A percentile compares a stretch with the other conserved stretches of the same genome.
phyloP scores from a whole-genome alignment of 805 yeast species.

The Jamesozyma spencerorum region DNA sequence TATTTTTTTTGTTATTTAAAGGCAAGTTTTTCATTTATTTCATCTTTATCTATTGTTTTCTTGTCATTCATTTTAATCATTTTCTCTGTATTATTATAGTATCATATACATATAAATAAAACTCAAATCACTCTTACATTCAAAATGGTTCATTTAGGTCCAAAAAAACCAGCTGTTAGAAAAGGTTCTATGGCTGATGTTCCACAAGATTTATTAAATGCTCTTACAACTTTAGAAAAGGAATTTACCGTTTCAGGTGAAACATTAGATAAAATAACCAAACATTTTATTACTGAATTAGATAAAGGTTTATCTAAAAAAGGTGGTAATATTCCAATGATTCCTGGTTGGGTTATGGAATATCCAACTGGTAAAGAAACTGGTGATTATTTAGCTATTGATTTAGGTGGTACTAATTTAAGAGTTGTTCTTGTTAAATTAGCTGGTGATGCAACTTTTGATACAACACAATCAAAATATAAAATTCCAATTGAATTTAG shows the following conservation, averaged over 20 bases:
- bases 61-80: no score
- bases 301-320: constrained; percentile 65
- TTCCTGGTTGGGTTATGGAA: constrained; percentile 92
- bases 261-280: constrained; percentile 54
- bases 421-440: constrained; percentile 83
- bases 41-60: no score
- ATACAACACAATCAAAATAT: constrained; percentile 78
- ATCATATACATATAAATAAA: no score
- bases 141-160: constrained; percentile 75
- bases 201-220: constrained; percentile 51
- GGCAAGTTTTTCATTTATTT: no score
- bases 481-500: constrained; percentile 68
- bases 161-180: constrained; percentile 72
- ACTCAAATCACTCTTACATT: neutral
- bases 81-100: no score
- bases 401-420: constrained; percentile 93
- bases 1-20: no score
- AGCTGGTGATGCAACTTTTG: constrained; percentile 75
- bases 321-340: constrained; percentile 92
- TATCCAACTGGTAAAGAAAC: constrained; percentile 85
- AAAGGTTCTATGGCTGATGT: constrained; percentile 61
- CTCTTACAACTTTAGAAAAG: constrained; percentile 48
- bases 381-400: constrained; percentile 87
- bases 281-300: constrained; percentile 70
- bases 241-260: constrained; percentile 54